Conservation (phyloP, 768 basidiomycete genomes). For the Austroboletus eburneus region DNA sequence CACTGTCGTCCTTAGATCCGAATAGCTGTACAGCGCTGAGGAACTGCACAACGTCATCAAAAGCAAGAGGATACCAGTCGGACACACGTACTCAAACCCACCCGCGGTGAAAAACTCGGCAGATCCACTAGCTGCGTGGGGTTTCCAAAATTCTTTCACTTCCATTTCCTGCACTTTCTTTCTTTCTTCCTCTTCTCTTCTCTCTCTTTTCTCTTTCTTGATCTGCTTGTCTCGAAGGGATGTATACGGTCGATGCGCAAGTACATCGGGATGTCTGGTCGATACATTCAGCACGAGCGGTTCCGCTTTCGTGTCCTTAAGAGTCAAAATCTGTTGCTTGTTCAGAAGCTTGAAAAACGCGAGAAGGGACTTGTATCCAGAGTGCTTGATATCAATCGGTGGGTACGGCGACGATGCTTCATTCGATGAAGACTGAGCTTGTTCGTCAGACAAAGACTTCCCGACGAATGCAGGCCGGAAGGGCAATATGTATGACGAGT, state of each 20-base stretch:
- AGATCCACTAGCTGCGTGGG: slow-evolving; percentile 46
- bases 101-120: slow-evolving; percentile 59
- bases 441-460: slow-evolving; percentile 10
- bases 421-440: slow-evolving; percentile 5
- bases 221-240: slow-evolving; percentile 67
- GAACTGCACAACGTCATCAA: slow-evolving; percentile 35
- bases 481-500: slow-evolving; percentile 73
- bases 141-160: slow-evolving; percentile 74
- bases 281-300: slow-evolving; percentile 56
- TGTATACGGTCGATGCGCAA: slow-evolving; percentile 44
- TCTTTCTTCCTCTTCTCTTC: slow-evolving; percentile 47
- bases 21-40: slow-evolving; percentile 47
- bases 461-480: slow-evolving; percentile 61
- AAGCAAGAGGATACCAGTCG: not conserved
- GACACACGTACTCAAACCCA: slow-evolving; percentile 62
- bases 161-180: slow-evolving; percentile 47
- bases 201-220: slow-evolving; percentile 57
- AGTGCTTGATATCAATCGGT: slow-evolving; percentile 70
- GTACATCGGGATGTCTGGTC: slow-evolving; percentile 52
- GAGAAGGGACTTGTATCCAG: slow-evolving; percentile 74
- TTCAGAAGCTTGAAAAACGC: slow-evolving; percentile 76
- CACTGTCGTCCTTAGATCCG: slow-evolving; percentile 54
- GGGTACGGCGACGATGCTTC: slow-evolving; percentile 32
- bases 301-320: slow-evolving; percentile 57
- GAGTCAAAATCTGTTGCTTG: slow-evolving; percentile 66